A percentile compares a stretch with the other conserved stretches of the same genome.
These are phyloP conservation scores for Mediolabrus comicus DNA, from an alignment of 108 stramenopile genomes.

Conservation along the genomic window DNA sequence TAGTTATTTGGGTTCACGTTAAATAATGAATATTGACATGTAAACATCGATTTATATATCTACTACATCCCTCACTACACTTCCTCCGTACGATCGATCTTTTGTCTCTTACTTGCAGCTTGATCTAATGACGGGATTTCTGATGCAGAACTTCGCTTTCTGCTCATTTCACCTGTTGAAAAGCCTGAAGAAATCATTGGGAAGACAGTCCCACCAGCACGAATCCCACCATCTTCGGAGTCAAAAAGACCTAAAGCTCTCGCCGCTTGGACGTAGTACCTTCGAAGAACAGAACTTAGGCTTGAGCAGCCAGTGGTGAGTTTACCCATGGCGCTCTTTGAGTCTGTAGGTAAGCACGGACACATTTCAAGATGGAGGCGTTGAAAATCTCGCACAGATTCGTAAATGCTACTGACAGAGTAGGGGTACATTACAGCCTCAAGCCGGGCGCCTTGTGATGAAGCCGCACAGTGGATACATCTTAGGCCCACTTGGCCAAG, in stretches of 20 bases:
- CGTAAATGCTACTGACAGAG: constrained; percentile 76
- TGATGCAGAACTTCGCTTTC: not conserved
- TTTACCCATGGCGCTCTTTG: constrained; percentile 41
- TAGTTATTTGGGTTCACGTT: too few relatives aligned
- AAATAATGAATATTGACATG: not conserved
- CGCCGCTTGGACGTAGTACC: constrained; percentile 80
- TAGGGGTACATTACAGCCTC: constrained; percentile 75
- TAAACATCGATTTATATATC: not conserved
- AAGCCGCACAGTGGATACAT: constrained; percentile 71
- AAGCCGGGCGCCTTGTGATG: constrained; percentile 36
- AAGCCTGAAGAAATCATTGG: not conserved
- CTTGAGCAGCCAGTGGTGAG: constrained; percentile 63
- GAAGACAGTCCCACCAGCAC: constrained; percentile 48
- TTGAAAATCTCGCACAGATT: constrained; percentile 83
- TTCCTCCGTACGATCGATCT: not conserved
- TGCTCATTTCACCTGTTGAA: not conserved
- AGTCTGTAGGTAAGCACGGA: constrained; percentile 51
- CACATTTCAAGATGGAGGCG: constrained; percentile 77
- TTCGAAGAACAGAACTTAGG: constrained; percentile 74
- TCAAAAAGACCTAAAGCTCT: constrained; percentile 77
- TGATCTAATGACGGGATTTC: not conserved
- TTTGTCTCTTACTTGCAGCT: not conserved
- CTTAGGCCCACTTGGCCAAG: constrained; percentile 82
- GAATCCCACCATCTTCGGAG: constrained; percentile 64
- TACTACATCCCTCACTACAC: not conserved